Conservation (phyloP, 495 filamentous ascomycete genomes). For the Penicillium salamii region DNA sequence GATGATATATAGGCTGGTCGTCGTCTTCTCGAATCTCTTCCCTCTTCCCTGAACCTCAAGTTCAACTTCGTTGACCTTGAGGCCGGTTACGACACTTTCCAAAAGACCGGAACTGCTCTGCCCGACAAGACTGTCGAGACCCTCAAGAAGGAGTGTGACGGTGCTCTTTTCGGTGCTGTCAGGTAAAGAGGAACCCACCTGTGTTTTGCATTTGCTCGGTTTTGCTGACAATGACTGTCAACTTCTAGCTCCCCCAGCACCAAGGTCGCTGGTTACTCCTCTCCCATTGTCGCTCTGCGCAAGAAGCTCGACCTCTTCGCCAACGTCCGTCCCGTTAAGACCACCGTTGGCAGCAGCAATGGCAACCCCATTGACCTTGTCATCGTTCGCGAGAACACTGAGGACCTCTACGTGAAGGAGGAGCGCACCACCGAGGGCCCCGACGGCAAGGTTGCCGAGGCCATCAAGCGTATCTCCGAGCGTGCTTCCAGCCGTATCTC, state of each 20-base stretch:
- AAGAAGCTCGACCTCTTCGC: conserved; percentile 94
- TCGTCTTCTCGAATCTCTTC: conserved; percentile 84
- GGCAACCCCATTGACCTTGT: conserved; percentile 84
- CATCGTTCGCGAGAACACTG: conserved; percentile 97
- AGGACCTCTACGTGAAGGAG: conserved; percentile 98
- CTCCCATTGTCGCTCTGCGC: conserved; percentile 93
- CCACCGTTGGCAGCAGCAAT: conserved; percentile 52
- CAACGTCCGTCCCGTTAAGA: conserved; percentile 96
- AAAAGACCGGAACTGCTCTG: conserved; percentile 79
- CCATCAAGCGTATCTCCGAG: conserved; percentile 94
- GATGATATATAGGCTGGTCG: conserved; percentile 63
- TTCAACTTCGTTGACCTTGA: conserved; percentile 92
- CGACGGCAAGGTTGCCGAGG: conserved; percentile 84
- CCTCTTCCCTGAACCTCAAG: conserved; percentile 74
- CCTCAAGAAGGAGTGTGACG: conserved; percentile 86
- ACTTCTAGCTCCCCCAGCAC: conserved; percentile 68
- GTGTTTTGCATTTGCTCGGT: background rate
- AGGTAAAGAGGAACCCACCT: conserved; percentile 39
- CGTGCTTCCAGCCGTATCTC: conserved; percentile 79
- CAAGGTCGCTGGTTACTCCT: conserved; percentile 91
- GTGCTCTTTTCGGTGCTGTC: conserved; percentile 94
- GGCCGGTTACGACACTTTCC: conserved; percentile 90
- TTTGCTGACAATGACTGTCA: conserved; percentile 3
- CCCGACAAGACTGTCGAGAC: conserved; percentile 86
- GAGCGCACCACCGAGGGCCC: conserved; percentile 74